Evolutionary conservation across 352 stramenopile genomes (phyloP), one percentile per base, ranked within the genome.

Genomic region (Thraustotheca clavata): DNA sequence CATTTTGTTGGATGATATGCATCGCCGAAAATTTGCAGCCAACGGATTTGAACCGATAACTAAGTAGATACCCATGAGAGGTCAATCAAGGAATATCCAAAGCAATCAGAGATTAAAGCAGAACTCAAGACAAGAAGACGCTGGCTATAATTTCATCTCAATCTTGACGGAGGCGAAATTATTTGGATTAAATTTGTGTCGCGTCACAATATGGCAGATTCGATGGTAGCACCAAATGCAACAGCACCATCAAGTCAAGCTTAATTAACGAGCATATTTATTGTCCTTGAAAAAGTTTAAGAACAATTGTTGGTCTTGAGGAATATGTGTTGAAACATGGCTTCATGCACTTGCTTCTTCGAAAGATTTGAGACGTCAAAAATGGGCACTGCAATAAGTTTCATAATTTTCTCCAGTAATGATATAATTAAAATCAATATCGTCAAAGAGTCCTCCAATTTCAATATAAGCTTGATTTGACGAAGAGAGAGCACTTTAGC

Each of bases 391-490:
- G 63, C 83, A 88, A 27, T 95, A 61, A 46, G 96, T 86, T 73
- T 98, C 92, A 68, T 97, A 97, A 31, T 86, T 67, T 0, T 88
- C 87, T 60, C 91, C 83, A 36, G 89, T 97, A 40, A 98, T 94
- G 22, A 80, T 93, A 24, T 76, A 85, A 79, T 91, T 96, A 72
- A 96, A 98, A 69, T 98, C 91, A 33, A 96, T 79, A 34, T 89
- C 90, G 46, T 98, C 91, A 67, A 88, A 97, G 5, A 98, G 79
- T 46, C 80, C 92, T 69, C 97, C 89, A 59, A 97, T 96, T 62
- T 96, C 88, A 70, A 96, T 89, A 69, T 90, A 81, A 24, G 88
- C 87, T 62, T 93, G 80, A 16, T 83, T 87, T 8, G 82, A 93
- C 14, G 74, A 80, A 20, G 86, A 97, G 27, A 97, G 72, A 34